These are phyloP conservation scores for Prunus mongolica DNA, from an alignment of 306 rosid genomes.

Conservation along the genomic window DNA sequence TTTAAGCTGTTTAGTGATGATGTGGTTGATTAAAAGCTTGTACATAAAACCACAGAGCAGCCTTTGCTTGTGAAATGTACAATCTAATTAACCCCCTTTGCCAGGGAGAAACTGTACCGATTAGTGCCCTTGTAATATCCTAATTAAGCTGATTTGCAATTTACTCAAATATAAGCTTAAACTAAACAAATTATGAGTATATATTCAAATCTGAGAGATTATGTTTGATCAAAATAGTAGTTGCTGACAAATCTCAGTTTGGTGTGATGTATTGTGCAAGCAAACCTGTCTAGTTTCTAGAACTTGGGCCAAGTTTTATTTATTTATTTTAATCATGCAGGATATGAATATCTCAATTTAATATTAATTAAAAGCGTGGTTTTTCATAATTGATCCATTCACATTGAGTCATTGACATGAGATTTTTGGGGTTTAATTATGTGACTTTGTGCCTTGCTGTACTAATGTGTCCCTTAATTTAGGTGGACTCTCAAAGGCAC, in stretches of 20 bases:
- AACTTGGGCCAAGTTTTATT: no score
- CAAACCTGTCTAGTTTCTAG: no score
- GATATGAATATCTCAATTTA: no score
- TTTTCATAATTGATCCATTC: background rate
- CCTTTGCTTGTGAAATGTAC: background rate
- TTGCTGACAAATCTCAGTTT: no score
- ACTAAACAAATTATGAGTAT: background rate
- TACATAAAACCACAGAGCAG: background rate
- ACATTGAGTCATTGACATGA: background rate
- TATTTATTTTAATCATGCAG: no score
- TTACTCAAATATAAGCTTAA: no score
- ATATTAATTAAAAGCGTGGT: background rate
- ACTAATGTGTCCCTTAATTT: background rate
- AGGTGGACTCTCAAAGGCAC: background rate
- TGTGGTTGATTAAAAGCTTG: constrained; percentile 43
- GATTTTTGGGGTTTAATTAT: background rate
- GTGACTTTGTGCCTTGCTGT: background rate
- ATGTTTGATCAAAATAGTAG: no score
- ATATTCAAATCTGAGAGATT: background rate
- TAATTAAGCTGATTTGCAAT: background rate
- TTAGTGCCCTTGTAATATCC: background rate
- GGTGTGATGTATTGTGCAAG: no score
- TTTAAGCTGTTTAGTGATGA: constrained; percentile 73
- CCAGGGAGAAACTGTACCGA: background rate
- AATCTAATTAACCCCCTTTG: background rate